Base-by-base conservation (phyloP, 1,139 yeast species). In the Geotrichum bryndzae region DNA sequence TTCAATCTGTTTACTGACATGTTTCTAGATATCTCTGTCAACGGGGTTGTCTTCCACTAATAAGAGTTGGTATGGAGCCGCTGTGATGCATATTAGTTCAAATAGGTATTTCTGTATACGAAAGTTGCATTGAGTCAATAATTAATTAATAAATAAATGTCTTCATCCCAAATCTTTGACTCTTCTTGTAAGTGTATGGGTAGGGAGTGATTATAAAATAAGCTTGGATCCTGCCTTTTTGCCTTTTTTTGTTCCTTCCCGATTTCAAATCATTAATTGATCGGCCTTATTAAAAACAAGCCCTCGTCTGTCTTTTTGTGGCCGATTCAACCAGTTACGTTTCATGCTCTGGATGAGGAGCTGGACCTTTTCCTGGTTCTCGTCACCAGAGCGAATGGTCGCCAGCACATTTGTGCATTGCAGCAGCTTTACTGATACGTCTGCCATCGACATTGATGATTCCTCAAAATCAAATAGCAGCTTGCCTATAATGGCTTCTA, bases 351-450 rank as follows among this genome's bases (percentile, higher is more conserved):
- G 62, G 23, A 70, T 67, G 50, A 84, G 70, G 56, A 77, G 80
- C 58, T 84, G 86, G n/a, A 85, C 75, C 15, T 78, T 74, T 51
- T 73, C 73, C 66, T 85, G 89, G 62, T 80, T 79, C 27, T 80
- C 80, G 66, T 84, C 86, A 10, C 73, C 76, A 0, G 85, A 78
- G 56, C 80, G 81, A 3, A 84, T 77, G 0, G 83, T 77, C 22
- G 80, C 78, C 33, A 86, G 69, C 45, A 82, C 75, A n/a, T 85
- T 83, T 65, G 84, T 79, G 67, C 90, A 85, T 68, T 84, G 88
- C 22, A 83, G 70, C 51, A 85, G 67, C 11, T 77, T 73, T 35
- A 78, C 70, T 7, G 74, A 70, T 66, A 77, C 66, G 68, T 78
- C 70, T 18, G 72, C 63, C 23, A 66, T 65, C 31, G 65, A 35